These are phyloP conservation scores for Ambrosia trifida DNA, from an alignment of 129 eudicot genomes.

Conservation along the genomic window DNA sequence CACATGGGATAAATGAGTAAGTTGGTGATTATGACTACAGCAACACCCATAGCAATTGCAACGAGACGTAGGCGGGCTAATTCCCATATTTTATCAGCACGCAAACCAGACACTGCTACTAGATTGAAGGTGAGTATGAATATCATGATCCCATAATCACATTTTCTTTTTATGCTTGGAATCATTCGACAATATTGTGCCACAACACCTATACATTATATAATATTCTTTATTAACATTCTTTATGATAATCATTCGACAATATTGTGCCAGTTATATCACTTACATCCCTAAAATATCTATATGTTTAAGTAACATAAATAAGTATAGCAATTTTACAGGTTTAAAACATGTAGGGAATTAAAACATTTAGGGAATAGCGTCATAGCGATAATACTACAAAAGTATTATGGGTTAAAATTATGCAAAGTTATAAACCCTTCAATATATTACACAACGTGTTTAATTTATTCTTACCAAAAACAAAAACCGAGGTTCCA, in stretches of 20 bases:
- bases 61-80: constrained; percentile 62
- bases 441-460: not conserved
- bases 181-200: constrained; percentile 71
- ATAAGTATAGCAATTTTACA: not conserved
- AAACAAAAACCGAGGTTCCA: constrained; percentile 56
- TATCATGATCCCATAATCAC: constrained; percentile 78
- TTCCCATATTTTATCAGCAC: constrained; percentile 59
- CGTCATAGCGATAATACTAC: not conserved
- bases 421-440: not conserved
- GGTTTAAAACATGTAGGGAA: not conserved
- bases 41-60: constrained; percentile 73
- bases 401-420: not conserved
- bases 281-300: not conserved
- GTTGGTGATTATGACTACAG: constrained; percentile 63
- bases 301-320: not conserved
- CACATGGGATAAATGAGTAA: constrained; percentile 71
- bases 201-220: constrained; percentile 47
- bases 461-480: constrained; percentile 42
- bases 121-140: constrained; percentile 75
- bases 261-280: too few relatives aligned
- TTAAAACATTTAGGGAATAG: not conserved
- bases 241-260: too few relatives aligned
- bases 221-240: constrained; percentile 9
- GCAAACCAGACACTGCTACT: constrained; percentile 69
- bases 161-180: constrained; percentile 66